Base-by-base conservation (phyloP, 495 filamentous ascomycete species). In the Lichina pygmaea region DNA sequence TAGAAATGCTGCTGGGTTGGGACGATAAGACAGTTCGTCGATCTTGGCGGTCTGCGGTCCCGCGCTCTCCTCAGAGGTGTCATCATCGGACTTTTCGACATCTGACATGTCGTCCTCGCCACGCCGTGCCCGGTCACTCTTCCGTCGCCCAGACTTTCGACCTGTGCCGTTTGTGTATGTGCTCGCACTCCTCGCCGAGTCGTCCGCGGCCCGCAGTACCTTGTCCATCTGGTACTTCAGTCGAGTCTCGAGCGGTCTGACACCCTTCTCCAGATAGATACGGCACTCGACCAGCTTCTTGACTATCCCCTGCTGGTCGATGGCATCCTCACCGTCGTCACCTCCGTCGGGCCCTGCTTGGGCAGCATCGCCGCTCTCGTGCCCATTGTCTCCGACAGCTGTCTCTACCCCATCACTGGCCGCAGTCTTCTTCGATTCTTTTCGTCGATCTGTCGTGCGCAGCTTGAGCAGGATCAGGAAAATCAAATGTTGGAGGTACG, bases 401-500 rank as follows among this genome's bases (percentile, higher is more conserved):
- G n/a, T 40, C 1, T 7, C 43, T 9, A 24, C 9, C 15, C 32
- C 44, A 36, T 38, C 33, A n/a, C n/a, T 16, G 32, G 9, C 11
- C 32, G n/a, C 31, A 11, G 8, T 11, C 2, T 16, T 11, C 16
- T 45, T 38, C 33, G 11, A 24, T 17, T 32, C n/a, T 44, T 34
- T 13, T 17, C 31, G 13, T 5, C 2, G 13, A 39, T 39, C 36
- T 39, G 10, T 39, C 13, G 36, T 7, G 43, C 81, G 71, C 13
- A 94, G 57, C 57, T 93, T 89, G 40, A 86, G 59, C 3, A 94
- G 61, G 36, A 91, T 77, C 43, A 95, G 62, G 51, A 93, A 93
- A 33, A 86, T 81, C 6, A 93, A 71, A 52, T 94, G 86, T 53
- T 95, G 91, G 0, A 95, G 65, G 62, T 97, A 97, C 2, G 91